Conservation (phyloP, 2,329 filamentous ascomycete genomes). For the Didymella pomorum region DNA sequence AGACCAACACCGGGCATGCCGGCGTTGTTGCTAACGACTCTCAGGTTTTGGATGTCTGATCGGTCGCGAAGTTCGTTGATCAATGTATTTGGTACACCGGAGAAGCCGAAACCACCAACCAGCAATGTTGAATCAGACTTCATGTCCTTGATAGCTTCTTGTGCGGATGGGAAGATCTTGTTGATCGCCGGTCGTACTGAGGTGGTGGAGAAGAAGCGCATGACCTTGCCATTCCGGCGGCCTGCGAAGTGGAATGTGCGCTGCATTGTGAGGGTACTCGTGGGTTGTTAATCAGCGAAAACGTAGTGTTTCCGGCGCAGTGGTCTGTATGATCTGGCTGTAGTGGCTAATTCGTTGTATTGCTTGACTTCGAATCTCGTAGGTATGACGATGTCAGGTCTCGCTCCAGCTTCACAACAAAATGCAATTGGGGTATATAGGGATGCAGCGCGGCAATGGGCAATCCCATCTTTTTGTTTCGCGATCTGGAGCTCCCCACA, state of each 20-base stretch:
- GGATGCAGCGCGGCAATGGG: conserved; percentile 18
- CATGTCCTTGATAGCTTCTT: conserved; percentile 51
- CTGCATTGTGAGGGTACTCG: conserved; percentile 38
- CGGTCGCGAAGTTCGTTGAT: conserved; percentile 51
- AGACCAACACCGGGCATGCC: conserved; percentile 75
- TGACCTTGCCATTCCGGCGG: conserved; percentile 40
- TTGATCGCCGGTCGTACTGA: conserved; percentile 47
- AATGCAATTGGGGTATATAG: conserved; percentile 4
- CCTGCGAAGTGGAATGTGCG: conserved; percentile 46
- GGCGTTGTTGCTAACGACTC: conserved; percentile 83
- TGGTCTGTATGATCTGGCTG: background rate
- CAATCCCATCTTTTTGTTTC: conserved; percentile 31
- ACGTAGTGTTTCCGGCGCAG: background rate
- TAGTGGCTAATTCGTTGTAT: background rate
- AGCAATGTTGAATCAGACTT: conserved; percentile 49
- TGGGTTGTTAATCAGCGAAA: background rate
- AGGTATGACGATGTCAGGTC: background rate
- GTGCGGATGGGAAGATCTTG: conserved; percentile 50
- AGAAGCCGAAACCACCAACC: conserved; percentile 52
- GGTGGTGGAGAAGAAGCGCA: conserved; percentile 49
- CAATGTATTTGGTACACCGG: conserved; percentile 51
- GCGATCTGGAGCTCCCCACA: conserved; percentile 45
- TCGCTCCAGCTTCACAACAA: conserved; percentile 12
- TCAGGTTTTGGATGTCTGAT: conserved; percentile 58
- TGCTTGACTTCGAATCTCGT: background rate